Base-by-base conservation (phyloP, 257 asterid genomes). In the Ballota nigra region DNA sequence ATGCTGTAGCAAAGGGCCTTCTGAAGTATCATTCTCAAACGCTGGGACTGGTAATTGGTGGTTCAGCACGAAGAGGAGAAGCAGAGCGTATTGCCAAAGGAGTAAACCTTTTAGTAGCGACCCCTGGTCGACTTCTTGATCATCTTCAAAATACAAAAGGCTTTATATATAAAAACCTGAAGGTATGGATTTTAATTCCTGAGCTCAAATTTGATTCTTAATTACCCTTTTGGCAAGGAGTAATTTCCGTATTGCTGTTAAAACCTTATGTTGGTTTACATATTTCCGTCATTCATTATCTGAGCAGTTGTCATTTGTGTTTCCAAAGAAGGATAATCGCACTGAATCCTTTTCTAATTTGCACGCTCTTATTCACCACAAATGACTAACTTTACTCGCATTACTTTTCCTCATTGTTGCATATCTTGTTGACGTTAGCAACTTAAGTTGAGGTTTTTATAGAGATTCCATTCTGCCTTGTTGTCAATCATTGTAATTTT, bases 121-220 rank as follows among this genome's bases (percentile, higher is more conserved):
- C 99, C 40, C 99, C 99, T 70, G 98, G 99, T 52, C 96, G 98
- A 57, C 96, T 94, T 77, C 96, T 94, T 72, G 99, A 94, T 78
- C 99, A 94, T 79, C 97, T 94, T 74, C 92, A 90, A 34, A 89
- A 89, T 66, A 91, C 99, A 41, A 91, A 89, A 78, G 92, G 96
- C 51, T 94, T 94, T 75, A 83, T 89, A 23, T 94, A 66, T 79
- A 92, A 92, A 76, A 95, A 88, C 77, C 81, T 95, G 34, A 83
- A 86, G 98, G 99, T 95, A 74, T 41, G 62, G 4, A 4, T 33
- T 10, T 28, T 43, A n/a, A 4, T 19, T 15, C 29, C 52, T 13
- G 8, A 26, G 20, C 53, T 22, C 20, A 26, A 36, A 19, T 41
- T n/a, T 34, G 45, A 36, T 68, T 65, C 40, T 19, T 33, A 20